phyloP scores from a whole-genome alignment of 805 yeast genomes.

The Lachancea meyersii region DNA sequence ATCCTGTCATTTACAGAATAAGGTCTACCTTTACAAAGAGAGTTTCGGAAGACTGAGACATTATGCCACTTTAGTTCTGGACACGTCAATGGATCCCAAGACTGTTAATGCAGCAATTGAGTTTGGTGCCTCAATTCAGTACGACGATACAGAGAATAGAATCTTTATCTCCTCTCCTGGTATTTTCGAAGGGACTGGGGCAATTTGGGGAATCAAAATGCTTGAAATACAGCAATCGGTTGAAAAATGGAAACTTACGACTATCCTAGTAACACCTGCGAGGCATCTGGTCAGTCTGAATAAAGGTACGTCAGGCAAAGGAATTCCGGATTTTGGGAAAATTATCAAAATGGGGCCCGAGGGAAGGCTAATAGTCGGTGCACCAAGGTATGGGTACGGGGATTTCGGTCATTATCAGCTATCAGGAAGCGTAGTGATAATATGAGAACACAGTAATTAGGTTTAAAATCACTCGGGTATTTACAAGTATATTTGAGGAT shows the following conservation, averaged over 20 bases:
- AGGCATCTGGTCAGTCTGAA: conserved; percentile 12
- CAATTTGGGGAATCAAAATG: conserved; percentile 39
- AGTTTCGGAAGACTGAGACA: conserved; percentile 8
- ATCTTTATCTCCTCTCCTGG: conserved; percentile 42
- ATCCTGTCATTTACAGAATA: conserved; percentile 21
- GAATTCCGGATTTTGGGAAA: conserved; percentile 42
- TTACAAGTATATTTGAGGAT: too few relatives aligned
- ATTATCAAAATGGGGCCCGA: conserved; percentile 28
- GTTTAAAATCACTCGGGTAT: too few relatives aligned
- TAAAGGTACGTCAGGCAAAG: conserved; percentile 24
- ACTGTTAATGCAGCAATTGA: conserved; percentile 30
- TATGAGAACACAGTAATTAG: neutral
- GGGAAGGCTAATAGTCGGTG: conserved; percentile 34
- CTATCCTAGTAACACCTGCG: conserved; percentile 9
- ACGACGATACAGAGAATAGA: conserved; percentile 11
- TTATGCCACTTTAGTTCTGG: conserved; percentile 9
- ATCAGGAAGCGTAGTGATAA: conserved; percentile 27
- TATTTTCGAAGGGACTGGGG: conserved; percentile 32
- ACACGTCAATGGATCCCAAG: conserved; percentile 10
- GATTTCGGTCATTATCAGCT: conserved; percentile 26
- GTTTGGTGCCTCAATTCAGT: conserved; percentile 26
- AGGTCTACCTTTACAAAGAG: conserved; percentile 19
- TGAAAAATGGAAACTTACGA: conserved; percentile 17
- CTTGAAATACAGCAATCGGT: conserved; percentile 12
- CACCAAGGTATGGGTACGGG: conserved; percentile 34